Percentiles rank a stretch among this genome's conserved stretches.
These are phyloP conservation scores for Serendipita vermifera DNA, from an alignment of 768 basidiomycete genomes.

Conservation along the genomic window DNA sequence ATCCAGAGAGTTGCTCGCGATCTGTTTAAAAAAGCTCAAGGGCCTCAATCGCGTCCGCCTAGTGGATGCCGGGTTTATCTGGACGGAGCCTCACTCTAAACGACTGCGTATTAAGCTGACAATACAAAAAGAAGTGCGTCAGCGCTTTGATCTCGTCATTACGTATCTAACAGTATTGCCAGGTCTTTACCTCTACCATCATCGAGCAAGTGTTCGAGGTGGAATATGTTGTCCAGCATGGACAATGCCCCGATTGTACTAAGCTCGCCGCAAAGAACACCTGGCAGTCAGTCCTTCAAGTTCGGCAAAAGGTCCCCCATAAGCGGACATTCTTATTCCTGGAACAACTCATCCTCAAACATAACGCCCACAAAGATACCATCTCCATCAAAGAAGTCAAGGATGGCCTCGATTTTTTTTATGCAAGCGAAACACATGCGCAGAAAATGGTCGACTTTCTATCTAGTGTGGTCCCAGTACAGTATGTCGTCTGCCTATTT, in stretches of 20 bases:
- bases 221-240: constrained; percentile 87
- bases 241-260: constrained; percentile 90
- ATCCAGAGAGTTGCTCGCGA: constrained; percentile 82
- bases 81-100: constrained; percentile 98
- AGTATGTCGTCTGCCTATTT: constrained; percentile 36
- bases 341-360: constrained; percentile 93
- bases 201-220: constrained; percentile 96
- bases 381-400: constrained; percentile 83
- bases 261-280: constrained; percentile 96
- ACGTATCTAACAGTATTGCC: background rate
- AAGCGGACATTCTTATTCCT: constrained; percentile 97
- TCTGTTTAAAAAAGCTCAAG: constrained; percentile 91
- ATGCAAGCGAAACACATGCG: constrained; percentile 77
- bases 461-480: constrained; percentile 69
- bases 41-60: constrained; percentile 87
- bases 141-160: background rate
- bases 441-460: constrained; percentile 96
- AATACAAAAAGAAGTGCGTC: constrained; percentile 89
- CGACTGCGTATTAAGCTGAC: constrained; percentile 85
- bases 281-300: constrained; percentile 95
- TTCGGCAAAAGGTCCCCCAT: constrained; percentile 97
- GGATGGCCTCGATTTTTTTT: constrained; percentile 97
- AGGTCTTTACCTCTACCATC: constrained; percentile 89
- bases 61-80: constrained; percentile 97
- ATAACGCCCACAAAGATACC: constrained; percentile 93